These are phyloP conservation scores for Turritis glabra DNA, from an alignment of 345 rosid species.

Conservation along the genomic window DNA sequence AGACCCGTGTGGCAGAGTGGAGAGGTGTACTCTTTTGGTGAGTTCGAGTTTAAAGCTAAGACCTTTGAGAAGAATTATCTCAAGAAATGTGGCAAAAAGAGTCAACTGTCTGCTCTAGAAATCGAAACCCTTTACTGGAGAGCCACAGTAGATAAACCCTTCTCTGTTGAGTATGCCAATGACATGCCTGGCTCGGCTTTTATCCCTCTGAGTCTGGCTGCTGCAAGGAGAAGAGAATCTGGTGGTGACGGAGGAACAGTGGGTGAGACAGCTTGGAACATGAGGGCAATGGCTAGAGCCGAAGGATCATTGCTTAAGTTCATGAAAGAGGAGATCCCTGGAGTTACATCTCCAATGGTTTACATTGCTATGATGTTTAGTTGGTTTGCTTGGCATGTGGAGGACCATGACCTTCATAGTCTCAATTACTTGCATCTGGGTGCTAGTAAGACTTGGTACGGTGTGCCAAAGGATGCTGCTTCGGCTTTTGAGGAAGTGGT, in stretches of 20 bases:
- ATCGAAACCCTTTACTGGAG: constrained; percentile 96
- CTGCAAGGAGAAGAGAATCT: constrained; percentile 52
- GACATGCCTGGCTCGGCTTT: constrained; percentile 99
- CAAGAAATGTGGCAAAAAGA: constrained; percentile 62
- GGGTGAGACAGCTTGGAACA: constrained; percentile 94
- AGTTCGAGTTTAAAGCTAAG: constrained; percentile 89
- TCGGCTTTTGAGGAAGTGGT: constrained; percentile 96
- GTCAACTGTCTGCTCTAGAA: constrained; percentile 55
- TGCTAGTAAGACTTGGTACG: constrained; percentile 97
- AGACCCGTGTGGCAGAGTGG: constrained; percentile 99
- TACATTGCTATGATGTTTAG: constrained; percentile 97
- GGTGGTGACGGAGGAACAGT: constrained; percentile 68
- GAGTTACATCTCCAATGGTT: constrained; percentile 98
- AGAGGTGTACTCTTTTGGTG: constrained; percentile 72
- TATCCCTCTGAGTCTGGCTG: constrained; percentile 42
- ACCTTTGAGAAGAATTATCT: constrained; percentile 66
- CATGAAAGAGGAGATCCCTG: constrained; percentile 98
- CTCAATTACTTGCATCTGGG: constrained; percentile 97
- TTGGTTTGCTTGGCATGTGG: constrained; percentile 99
- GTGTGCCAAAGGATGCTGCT: constrained; percentile 92
- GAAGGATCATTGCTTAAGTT: constrained; percentile 87
- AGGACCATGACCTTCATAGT: constrained; percentile 98
- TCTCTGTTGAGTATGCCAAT: constrained; percentile 91
- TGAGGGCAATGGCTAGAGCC: constrained; percentile 92
- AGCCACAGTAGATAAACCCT: constrained; percentile 90